phyloP scores from a whole-genome alignment of 768 basidiomycete species.

The Naganishia antarctica region DNA sequence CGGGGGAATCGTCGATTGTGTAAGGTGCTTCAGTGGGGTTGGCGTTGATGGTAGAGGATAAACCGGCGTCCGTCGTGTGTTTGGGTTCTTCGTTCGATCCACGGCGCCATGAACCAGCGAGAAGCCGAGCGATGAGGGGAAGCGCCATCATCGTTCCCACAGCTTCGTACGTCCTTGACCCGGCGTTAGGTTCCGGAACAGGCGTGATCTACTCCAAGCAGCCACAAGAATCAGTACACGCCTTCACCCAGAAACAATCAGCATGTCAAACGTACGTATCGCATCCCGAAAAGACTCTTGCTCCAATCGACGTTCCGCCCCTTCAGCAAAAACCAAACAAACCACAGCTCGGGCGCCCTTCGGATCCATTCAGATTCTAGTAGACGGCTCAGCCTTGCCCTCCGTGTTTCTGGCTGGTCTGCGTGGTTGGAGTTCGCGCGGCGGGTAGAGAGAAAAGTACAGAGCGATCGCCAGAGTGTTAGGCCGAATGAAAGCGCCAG shows the following conservation, averaged over 20 bases:
- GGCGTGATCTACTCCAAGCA: slow-evolving; percentile 2
- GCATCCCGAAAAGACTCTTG: slow-evolving; percentile 41
- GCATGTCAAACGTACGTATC: slow-evolving; percentile 48
- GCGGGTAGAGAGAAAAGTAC: slow-evolving; percentile 30
- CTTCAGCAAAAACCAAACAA: slow-evolving; percentile 42
- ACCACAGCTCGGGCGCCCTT: slow-evolving; percentile 41
- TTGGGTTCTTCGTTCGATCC: background rate
- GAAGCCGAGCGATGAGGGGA: background rate
- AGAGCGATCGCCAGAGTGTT: slow-evolving; percentile 29
- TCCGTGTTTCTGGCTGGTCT: background rate
- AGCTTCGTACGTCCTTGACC: slow-evolving; percentile 16
- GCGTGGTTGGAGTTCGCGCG: background rate
- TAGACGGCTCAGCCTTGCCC: slow-evolving; percentile 22
- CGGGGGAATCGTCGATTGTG: slow-evolving; percentile 33
- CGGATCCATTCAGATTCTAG: slow-evolving; percentile 35
- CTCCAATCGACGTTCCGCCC: slow-evolving; percentile 46
- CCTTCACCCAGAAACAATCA: slow-evolving; percentile 32
- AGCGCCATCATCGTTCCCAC: background rate
- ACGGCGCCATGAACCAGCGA: background rate
- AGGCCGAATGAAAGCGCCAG: slow-evolving; percentile 35
- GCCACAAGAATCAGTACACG: slow-evolving; percentile 13
- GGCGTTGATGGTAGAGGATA: background rate
- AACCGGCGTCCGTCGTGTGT: background rate
- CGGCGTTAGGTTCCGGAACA: slow-evolving; percentile 8
- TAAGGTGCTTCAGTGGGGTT: slow-evolving; percentile 27